Evolutionary conservation across 176 grass and related monocot species (phyloP).

Genomic region (Cenchrus fungigraminus): DNA sequence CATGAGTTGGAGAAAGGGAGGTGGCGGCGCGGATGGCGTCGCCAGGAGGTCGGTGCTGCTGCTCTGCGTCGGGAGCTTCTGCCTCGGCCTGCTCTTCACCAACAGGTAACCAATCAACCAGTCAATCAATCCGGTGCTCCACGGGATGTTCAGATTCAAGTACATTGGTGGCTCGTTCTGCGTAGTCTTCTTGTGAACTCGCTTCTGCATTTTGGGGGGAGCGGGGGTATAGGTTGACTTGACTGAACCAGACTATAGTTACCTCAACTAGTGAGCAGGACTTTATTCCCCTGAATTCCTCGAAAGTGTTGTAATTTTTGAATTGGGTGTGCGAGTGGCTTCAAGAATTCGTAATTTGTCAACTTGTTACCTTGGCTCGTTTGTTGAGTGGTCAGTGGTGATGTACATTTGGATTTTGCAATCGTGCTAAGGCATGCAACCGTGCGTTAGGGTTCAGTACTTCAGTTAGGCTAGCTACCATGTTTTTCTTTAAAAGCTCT

Average conservation of each 20-base stretch:
- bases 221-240: background rate
- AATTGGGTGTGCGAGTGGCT: background rate
- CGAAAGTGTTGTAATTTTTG: background rate
- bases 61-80: slow-evolving; percentile 93
- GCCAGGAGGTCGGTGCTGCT: slow-evolving; percentile 67
- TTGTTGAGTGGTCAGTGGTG: background rate
- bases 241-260: background rate
- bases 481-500: too few species aligned
- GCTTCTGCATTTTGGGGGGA: background rate
- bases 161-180: background rate
- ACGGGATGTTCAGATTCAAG: background rate
- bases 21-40: slow-evolving; percentile 40
- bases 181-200: background rate
- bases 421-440: too few species aligned
- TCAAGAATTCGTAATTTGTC: too few species aligned
- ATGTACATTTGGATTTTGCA: background rate
- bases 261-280: background rate
- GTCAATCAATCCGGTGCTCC: background rate
- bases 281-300: background rate
- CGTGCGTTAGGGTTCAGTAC: too few species aligned
- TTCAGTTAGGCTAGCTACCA: too few species aligned
- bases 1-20: slow-evolving; percentile 48
- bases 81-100: slow-evolving; percentile 87
- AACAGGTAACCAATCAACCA: slow-evolving; percentile 47
- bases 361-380: background rate